Conservation (phyloP, 2,329 filamentous ascomycete genomes). For the Trichophyton simii region DNA sequence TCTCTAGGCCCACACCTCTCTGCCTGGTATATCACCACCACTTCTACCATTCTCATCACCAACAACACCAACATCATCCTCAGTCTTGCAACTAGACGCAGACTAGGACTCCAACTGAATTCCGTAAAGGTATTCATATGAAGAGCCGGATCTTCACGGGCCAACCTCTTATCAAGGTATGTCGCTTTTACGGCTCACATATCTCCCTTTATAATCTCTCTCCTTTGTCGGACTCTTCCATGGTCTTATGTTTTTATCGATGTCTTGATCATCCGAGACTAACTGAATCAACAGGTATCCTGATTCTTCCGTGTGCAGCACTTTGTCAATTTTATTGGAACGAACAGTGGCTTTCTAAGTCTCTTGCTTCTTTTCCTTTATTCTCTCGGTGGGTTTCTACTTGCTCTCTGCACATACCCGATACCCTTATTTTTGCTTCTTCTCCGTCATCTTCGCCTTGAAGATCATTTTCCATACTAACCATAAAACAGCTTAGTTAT, state of each 20-base stretch:
- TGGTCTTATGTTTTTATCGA: neutral
- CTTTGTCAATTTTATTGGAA: conserved; percentile 1
- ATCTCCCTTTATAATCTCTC: neutral
- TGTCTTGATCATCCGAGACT: neutral
- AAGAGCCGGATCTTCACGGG: neutral
- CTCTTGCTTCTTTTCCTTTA: conserved; percentile 7
- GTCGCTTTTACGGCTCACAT: neutral
- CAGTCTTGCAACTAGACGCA: neutral
- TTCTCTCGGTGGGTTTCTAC: conserved; percentile 21
- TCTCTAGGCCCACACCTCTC: neutral
- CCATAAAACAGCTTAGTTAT: conserved; percentile 3
- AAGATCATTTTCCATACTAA: neutral
- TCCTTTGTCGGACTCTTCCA: neutral
- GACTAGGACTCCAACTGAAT: neutral
- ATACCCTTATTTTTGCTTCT: conserved; percentile 1
- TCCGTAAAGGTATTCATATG: neutral
- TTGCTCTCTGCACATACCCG: neutral
- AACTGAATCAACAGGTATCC: neutral
- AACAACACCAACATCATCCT: neutral
- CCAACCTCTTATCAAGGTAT: neutral
- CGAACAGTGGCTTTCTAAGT: conserved; percentile 4
- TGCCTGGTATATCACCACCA: neutral
- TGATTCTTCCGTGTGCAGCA: neutral
- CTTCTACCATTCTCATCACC: neutral
- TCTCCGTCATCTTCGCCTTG: neutral